A percentile compares a stretch with the other conserved stretches of the same genome.
These are phyloP conservation scores for Tolypocladium sp. DNA, from an alignment of 2,329 filamentous ascomycete genomes.

Conservation along the genomic window DNA sequence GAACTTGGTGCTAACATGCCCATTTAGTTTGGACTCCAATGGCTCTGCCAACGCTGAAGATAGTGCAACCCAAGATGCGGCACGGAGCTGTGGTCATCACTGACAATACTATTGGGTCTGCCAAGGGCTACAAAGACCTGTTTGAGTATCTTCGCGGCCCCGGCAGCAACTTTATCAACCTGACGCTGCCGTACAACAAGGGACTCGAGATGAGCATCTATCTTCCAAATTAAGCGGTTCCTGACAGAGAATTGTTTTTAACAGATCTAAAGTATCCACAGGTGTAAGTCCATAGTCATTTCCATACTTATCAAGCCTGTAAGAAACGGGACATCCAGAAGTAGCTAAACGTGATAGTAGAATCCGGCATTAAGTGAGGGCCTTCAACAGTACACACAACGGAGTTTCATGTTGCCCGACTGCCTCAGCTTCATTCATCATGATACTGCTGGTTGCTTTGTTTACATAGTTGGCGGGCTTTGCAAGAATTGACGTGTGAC, in stretches of 20 bases:
- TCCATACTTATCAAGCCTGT: no score
- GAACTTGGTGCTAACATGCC: not conserved
- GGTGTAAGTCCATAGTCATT: no score
- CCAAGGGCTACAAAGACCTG: constrained; percentile 36
- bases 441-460: not conserved
- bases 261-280: no score
- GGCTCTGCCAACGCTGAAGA: constrained; percentile 41
- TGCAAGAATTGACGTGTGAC: no score
- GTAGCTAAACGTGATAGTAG: no score
- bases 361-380: no score
- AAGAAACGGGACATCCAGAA: no score
- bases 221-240: not conserved
- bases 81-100: constrained; percentile 37
- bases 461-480: no score
- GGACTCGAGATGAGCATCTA: constrained; percentile 18
- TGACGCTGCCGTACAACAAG: constrained; percentile 20
- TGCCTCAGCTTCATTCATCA: not conserved
- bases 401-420: no score
- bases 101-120: constrained; percentile 36
- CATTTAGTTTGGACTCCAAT: constrained; percentile 45
- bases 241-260: not conserved
- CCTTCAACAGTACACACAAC: no score
- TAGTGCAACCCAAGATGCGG: constrained; percentile 35
- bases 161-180: constrained; percentile 37
- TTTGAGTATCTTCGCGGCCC: constrained; percentile 34